Percentiles rank a stretch among this genome's conserved stretches.
Conservation (phyloP, 352 stramenopile species). For the Pseudoperonospora humuli region DNA sequence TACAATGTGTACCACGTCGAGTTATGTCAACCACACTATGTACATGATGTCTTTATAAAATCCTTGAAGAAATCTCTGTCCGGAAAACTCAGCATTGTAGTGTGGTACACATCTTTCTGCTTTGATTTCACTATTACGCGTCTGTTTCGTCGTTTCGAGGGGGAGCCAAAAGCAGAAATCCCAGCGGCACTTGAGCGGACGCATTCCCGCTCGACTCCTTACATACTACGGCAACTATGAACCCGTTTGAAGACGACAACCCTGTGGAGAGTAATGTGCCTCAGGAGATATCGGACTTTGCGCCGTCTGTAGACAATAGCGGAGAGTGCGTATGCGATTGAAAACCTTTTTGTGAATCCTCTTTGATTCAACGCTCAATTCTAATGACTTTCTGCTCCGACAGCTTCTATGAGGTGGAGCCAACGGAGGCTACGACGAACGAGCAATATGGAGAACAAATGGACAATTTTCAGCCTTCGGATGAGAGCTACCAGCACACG, state of each 20-base stretch:
- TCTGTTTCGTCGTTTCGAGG: too few species aligned
- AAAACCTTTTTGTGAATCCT: neutral
- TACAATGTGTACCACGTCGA: slow-evolving; percentile 1
- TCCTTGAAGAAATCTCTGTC: too few species aligned
- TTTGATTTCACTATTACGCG: too few species aligned
- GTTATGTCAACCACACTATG: slow-evolving; percentile 9
- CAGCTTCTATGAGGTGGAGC: slow-evolving; percentile 66
- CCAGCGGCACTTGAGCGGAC: slow-evolving; percentile 6
- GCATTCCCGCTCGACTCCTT: slow-evolving; percentile 1
- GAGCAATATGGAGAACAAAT: slow-evolving; percentile 13
- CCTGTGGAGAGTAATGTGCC: slow-evolving; percentile 20
- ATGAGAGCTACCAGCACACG: slow-evolving; percentile 9
- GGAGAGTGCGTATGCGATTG: slow-evolving; percentile 35
- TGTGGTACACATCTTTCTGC: slow-evolving; percentile 8
- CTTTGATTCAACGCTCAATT: neutral
- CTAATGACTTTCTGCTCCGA: neutral
- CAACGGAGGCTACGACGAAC: slow-evolving; percentile 16
- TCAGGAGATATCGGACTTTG: slow-evolving; percentile 52
- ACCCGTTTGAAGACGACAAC: slow-evolving; percentile 51
- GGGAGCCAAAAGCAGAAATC: too few species aligned
- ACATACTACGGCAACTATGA: slow-evolving; percentile 22
- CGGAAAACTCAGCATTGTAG: too few species aligned
- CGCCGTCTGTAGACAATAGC: slow-evolving; percentile 36
- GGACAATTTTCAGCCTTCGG: slow-evolving; percentile 6
- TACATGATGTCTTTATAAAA: too few species aligned